Conservation (phyloP, 352 stramenopile genomes). For the Halophytophthora polymorphica region DNA sequence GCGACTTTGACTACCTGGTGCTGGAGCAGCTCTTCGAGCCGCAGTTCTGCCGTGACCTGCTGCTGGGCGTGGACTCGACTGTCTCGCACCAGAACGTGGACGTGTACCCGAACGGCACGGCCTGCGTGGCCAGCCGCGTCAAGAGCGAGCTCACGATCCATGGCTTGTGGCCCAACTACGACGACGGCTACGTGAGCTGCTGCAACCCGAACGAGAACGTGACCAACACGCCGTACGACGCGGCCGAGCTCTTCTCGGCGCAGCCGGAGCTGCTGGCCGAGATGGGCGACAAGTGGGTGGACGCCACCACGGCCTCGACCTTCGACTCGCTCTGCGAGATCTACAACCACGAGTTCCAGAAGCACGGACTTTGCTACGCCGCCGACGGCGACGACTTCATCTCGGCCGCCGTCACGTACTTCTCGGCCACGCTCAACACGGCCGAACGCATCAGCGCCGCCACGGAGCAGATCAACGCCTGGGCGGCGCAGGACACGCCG, state of each 20-base stretch:
- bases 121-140: conserved; percentile 37
- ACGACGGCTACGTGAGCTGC: conserved; percentile 67
- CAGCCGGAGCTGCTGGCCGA: conserved; percentile 43
- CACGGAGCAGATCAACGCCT: conserved; percentile 54
- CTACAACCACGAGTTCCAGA: conserved; percentile 85
- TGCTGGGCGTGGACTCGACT: conserved; percentile 65
- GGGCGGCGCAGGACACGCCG: conserved; percentile 30
- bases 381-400: conserved; percentile 49
- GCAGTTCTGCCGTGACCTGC: conserved; percentile 78
- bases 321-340: conserved; percentile 73
- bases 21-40: conserved; percentile 78
- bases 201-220: conserved; percentile 62
- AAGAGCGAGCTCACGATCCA: conserved; percentile 69
- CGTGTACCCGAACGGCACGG: conserved; percentile 52
- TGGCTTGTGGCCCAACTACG: conserved; percentile 75
- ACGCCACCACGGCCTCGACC: conserved; percentile 46
- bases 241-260: conserved; percentile 34
- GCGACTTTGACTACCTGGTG: conserved; percentile 76
- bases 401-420: conserved; percentile 59
- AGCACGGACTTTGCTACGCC: conserved; percentile 77
- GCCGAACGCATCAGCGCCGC: conserved; percentile 31
- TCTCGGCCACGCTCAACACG: conserved; percentile 52
- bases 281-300: conserved; percentile 66
- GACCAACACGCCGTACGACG: conserved; percentile 60
- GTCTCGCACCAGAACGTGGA: conserved; percentile 82